Evolutionary conservation across 2,329 filamentous ascomycete species (phyloP), one percentile per base, ranked within the genome.

Genomic region (Apiospora arundinis): DNA sequence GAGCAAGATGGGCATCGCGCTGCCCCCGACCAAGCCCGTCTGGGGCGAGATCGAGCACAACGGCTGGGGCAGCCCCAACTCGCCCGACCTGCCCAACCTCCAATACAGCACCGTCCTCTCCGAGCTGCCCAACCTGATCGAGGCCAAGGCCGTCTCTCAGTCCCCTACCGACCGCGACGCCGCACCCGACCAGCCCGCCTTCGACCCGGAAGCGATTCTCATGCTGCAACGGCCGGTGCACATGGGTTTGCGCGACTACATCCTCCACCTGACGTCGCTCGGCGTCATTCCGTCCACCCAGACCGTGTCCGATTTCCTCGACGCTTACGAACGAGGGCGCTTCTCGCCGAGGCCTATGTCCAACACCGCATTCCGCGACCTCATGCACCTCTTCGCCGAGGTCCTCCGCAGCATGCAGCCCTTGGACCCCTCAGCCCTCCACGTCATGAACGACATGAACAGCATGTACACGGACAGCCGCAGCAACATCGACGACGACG

Each of bases 81-180:
- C 90, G 0, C 84, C 88, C 11, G 93, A 96, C 78, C 83, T 96
- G 23, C 91, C 94, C 5, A 90, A 94, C 77, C 83, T 98, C n/a
- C 91, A 97, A 74, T 98, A 97, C 81, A 88, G 87, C 76, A 90
- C 91, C 1, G 94, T 99, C 32, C 86, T 98, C 23, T 87, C 89
- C 48, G 95, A 98, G 81, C 86, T 99, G 32, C 94, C 95, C 1
- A 92, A 97, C 78, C 87, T 98, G 40, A 93, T 98, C 74, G 95
- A 98, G 83, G 95, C 94, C 12, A 95, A 95, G 80, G 95, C 95
- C 0, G 90, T 98, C n/a, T 95, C 93, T 0, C 88, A 97, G 0
- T 94, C 92, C 42, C 84, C 86, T 0, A 85, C 83, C 74, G 83
- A 80, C 46, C 56, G 56, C 4, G 81, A 77, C 45, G 84, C 83